These are phyloP conservation scores for Hanseniaspora lachancei DNA, from an alignment of 805 yeast genomes.

Conservation along the genomic window DNA sequence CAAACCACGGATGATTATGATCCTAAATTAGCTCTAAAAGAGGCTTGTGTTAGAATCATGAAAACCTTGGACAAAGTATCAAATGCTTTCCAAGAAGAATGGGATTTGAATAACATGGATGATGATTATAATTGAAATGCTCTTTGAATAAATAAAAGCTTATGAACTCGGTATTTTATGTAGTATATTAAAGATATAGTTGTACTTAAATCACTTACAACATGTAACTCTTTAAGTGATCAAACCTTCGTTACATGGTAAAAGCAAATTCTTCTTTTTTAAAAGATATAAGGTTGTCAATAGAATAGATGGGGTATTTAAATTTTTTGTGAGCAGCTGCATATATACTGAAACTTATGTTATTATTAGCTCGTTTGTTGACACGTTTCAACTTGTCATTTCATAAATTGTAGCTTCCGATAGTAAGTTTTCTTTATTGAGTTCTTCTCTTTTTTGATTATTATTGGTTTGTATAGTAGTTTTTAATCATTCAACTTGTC, in stretches of 20 bases:
- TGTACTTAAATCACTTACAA: no score
- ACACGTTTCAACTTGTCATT: background rate
- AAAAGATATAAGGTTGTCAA: background rate
- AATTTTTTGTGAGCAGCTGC: background rate
- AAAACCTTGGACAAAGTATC: slow-evolving; percentile 62
- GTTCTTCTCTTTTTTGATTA: background rate
- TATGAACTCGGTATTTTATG: background rate
- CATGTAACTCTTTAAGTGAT: no score
- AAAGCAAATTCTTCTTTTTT: background rate
- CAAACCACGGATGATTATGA: slow-evolving; percentile 93
- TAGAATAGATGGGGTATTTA: background rate
- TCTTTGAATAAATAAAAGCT: slow-evolving; percentile 1
- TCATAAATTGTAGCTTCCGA: background rate
- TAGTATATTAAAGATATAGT: background rate
- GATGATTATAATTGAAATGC: slow-evolving; percentile 25
- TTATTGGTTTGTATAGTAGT: background rate
- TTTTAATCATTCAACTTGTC: no score
- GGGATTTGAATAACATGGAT: slow-evolving; percentile 73
- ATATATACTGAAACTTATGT: background rate
- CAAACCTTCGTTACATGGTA: background rate
- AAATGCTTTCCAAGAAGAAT: slow-evolving; percentile 75
- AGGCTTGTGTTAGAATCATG: slow-evolving; percentile 77
- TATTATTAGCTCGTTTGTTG: background rate
- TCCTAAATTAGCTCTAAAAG: slow-evolving; percentile 78
- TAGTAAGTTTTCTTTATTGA: background rate